Evolutionary conservation across 1,284 basidiomycete genomes (phyloP), one percentile per base, ranked within the genome.

Genomic region (Hemileia vastatrix): DNA sequence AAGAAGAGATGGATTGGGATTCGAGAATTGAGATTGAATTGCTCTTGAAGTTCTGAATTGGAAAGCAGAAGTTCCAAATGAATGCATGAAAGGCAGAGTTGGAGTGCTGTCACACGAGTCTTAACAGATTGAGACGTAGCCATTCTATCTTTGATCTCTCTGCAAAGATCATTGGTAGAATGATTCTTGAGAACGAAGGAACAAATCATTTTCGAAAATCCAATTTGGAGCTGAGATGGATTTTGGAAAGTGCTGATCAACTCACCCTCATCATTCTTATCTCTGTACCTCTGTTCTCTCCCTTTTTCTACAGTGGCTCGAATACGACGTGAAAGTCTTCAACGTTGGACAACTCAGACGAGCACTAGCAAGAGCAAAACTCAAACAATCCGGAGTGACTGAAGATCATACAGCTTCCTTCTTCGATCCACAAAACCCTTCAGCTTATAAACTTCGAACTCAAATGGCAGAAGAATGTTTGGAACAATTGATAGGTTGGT

Each of bases 261-360:
- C n/a, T n/a, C n/a, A n/a, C n/a, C n/a, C n/a, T n/a, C n/a, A n/a
- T n/a, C n/a, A n/a, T n/a, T n/a, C n/a, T n/a, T n/a, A n/a, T n/a
- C n/a, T n/a, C n/a, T n/a, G n/a, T n/a, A n/a, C n/a, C n/a, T n/a
- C n/a, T n/a, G n/a, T n/a, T n/a, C n/a, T n/a, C n/a, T 36, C 40
- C 58, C 36, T 24, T 5, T 31, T 1, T 44, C 57, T 4, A 32
- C 70, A 95, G 90, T 98, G 94, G 94, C 82, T 97, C 52, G 95
- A 98, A 77, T 98, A 97, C 77, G 85, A 94, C 67, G 94, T 98
- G 64, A 90, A 95, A 80, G 91, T 97, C 1, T 97, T 98, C 81
- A 97, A 98, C 74, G 94, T 97, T 32, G 94, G 94, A 3, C 93
- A 98, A 76, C 80, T 97, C 18, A 83, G 94, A 53, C 84, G 94